A percentile compares a stretch with the other conserved stretches of the same genome.
Evolutionary conservation across 345 rosid genomes (phyloP).

Genomic region (Euphorbia pulcherrima): DNA sequence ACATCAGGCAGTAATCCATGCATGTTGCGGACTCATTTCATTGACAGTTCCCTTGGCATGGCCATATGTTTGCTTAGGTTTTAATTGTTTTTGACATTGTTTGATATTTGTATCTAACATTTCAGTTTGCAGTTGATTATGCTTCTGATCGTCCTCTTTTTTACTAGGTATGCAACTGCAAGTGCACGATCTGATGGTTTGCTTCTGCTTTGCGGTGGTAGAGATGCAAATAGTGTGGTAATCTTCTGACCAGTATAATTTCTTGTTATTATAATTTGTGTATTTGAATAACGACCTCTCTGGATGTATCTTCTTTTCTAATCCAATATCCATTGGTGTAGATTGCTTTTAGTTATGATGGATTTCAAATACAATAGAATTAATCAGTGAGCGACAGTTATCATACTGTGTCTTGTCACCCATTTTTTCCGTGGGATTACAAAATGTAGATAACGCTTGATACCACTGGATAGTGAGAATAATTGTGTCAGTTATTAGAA

Average conservation of each 20-base stretch:
- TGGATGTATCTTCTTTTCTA: background rate
- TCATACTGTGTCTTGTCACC: background rate
- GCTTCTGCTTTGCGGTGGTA: constrained; percentile 98
- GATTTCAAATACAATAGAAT: background rate
- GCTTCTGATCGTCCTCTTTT: constrained; percentile 16
- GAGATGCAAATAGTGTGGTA: constrained; percentile 96
- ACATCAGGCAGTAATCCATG: background rate
- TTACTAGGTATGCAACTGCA: constrained; percentile 95
- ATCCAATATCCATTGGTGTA: constrained; percentile 1
- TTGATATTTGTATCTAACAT: constrained; percentile 3
- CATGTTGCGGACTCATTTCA: background rate
- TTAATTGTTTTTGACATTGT: background rate
- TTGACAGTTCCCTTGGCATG: background rate
- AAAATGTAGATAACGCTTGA: background rate
- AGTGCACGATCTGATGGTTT: constrained; percentile 99
- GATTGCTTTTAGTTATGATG: background rate
- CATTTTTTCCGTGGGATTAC: background rate
- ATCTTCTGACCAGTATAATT: constrained; percentile 20
- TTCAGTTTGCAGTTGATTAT: constrained; percentile 3
- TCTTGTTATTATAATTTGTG: constrained; percentile 9
- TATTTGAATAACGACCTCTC: background rate
- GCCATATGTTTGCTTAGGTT: constrained; percentile 2
- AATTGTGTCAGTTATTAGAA: background rate
- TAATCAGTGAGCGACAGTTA: background rate
- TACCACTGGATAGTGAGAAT: background rate